Conservation (phyloP, 805 yeast genomes). For the Dipodascus geniculatus region DNA sequence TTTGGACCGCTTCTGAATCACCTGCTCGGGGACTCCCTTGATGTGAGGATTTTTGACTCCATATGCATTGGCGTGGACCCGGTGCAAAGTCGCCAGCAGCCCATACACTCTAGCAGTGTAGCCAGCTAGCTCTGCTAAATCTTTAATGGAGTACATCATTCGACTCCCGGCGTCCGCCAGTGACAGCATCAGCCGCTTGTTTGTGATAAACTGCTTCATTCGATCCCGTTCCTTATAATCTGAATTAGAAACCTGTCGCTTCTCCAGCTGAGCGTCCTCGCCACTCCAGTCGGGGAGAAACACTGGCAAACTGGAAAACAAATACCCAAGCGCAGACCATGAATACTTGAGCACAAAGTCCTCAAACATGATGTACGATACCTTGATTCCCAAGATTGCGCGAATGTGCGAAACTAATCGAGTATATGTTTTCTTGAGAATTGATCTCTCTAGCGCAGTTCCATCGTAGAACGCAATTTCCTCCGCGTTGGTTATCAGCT, state of each 20-base stretch:
- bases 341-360: conserved; percentile 81
- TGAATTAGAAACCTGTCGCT: conserved; percentile 10
- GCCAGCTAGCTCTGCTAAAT: conserved; percentile 82
- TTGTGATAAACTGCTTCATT: conserved; percentile 82
- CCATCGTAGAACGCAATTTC: conserved; percentile 94
- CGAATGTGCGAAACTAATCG: conserved; percentile 44
- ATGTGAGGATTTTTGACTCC: conserved; percentile 3
- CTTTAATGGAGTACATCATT: conserved; percentile 88
- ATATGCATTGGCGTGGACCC: conserved; percentile 51
- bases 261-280: conserved; percentile 16
- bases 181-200: conserved; percentile 80
- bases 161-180: conserved; percentile 93
- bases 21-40: conserved; percentile 4
- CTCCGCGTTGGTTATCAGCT: conserved; percentile 78
- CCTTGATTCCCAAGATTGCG: conserved; percentile 44
- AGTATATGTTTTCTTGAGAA: conserved; percentile 47
- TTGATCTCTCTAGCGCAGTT: conserved; percentile 59
- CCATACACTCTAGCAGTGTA: conserved; percentile 78
- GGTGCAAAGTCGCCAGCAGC: conserved; percentile 64
- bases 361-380: conserved; percentile 63
- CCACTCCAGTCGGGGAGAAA: conserved; percentile 40
- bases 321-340: conserved; percentile 93
- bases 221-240: conserved; percentile 27
- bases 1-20: conserved; percentile 2
- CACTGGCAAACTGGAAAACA: conserved; percentile 84